Evolutionary conservation across 2,329 filamentous ascomycete species (phyloP), one percentile per base, ranked within the genome.

Genomic region (Cladorrhinum sp.): DNA sequence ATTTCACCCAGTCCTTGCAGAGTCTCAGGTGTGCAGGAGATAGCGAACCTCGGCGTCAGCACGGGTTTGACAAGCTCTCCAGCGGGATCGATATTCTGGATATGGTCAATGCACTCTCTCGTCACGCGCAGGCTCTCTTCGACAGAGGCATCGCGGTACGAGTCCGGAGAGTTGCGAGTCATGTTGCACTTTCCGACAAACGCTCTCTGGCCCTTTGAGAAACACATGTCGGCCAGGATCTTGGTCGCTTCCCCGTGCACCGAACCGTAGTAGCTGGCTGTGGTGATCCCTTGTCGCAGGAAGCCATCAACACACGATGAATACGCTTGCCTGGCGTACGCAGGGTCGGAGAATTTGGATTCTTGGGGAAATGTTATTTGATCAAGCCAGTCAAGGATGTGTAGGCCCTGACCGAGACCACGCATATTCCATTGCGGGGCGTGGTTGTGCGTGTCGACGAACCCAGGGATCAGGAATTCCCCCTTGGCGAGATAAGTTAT

Each of bases 401-500:
- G 77, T 70, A 81, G 74, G 49, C 81, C 75, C 66, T 81, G 78
- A 4, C 79, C 78, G 3, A 81, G 72, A 25, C 81, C 78, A 23
- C 78, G 74, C 71, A 78, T 77, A 13, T 77, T 72, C 76, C 78
- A 82, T 65, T 84, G 79, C 41, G 86, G 86, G 0, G 87, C 86
- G 67, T 90, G 87, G 62, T 87, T 87, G 71, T 89, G 87, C 1
- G 85, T 88, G 73, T 89, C 86, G 57, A 89, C 75, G 66, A 86
- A 82, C 49, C 84, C 83, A 0, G 85, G 84, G 59, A 85, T 79
- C 52, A 86, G 71, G 66, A 87, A 85, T 50, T 83, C 72, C 41
- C 77, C 77, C 0, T 58, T 55, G 1, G n/a, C 53, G 23, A 68
- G 62, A 16, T 27, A 16, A 25, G 64, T 58, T 27, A 69, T n/a